Conservation (phyloP, 2,329 filamentous ascomycete genomes). For the Trichophyton verrucosum region DNA sequence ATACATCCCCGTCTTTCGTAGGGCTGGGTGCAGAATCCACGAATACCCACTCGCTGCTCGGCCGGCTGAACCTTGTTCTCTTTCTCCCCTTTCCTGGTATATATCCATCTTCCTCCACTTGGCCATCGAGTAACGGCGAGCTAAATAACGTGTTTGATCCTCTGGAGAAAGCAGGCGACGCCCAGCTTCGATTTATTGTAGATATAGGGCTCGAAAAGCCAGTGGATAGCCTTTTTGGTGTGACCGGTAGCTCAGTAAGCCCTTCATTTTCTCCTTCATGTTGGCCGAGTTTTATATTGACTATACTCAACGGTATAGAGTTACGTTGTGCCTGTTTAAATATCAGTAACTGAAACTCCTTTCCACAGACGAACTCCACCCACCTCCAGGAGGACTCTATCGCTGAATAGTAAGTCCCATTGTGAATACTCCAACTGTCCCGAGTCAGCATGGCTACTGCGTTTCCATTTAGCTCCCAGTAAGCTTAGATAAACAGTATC, state of each 20-base stretch:
- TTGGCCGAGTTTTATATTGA: neutral
- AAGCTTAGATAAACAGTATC: slow-evolving; percentile 61
- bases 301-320: neutral
- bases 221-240: neutral
- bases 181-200: slow-evolving; percentile 33
- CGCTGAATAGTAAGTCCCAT: slow-evolving; percentile 43
- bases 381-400: slow-evolving; percentile 28
- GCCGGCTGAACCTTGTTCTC: slow-evolving; percentile 54
- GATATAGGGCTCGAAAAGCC: neutral
- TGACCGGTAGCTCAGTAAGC: neutral
- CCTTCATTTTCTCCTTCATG: neutral
- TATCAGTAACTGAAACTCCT: neutral
- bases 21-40: slow-evolving; percentile 60
- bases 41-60: slow-evolving; percentile 62
- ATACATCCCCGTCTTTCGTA: slow-evolving; percentile 7
- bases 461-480: slow-evolving; percentile 53
- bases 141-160: slow-evolving; percentile 57
- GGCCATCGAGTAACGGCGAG: slow-evolving; percentile 51
- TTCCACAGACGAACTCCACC: neutral
- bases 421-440: slow-evolving; percentile 33
- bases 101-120: slow-evolving; percentile 53
- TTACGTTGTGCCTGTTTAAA: neutral
- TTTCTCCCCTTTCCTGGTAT: slow-evolving; percentile 53
- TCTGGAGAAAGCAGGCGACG: slow-evolving; percentile 70
- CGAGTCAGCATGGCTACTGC: slow-evolving; percentile 30